Base-by-base conservation (phyloP, 2,329 filamentous ascomycete species). In the Stemphylium lycopersici region DNA sequence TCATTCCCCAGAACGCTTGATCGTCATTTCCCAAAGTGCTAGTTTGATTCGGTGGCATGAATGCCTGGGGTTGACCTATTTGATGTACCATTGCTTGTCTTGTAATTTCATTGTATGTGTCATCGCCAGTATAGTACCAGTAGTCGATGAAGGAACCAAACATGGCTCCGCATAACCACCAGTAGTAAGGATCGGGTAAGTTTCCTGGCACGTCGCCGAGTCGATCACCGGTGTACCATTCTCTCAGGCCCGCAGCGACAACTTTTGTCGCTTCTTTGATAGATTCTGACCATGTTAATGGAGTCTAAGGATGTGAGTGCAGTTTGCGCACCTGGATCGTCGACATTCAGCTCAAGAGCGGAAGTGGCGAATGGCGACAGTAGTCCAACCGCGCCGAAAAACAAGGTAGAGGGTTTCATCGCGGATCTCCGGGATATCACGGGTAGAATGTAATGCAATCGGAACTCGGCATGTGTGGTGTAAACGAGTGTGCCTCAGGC, bases 21-120 rank as follows among this genome's bases (percentile, higher is more conserved):
- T 90, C 87, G 61, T 90, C 88, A 64, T 90, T 90, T 41, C 87
- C 87, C 66, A 88, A 46, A 2, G 68, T 69, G n/a, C 63, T 71
- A 2, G 86, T 88, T 71, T 89, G 86, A 65, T 89, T 89, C 1
- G 83, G 81, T 3, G 90, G 88, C 85, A 93, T 92, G 71, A 89
- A 93, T 68, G 93, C 87, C 56, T 86, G 78, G 1, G 55, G 55
- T 1, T 83, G 80, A 34, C 90, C 90, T 44, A 87, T 85, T 72
- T 96, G 91, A 68, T 84, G 87, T 26, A 91, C 80, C 58, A 96
- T 81, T 4, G 84, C 91, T 60, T 72, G 69, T 20, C 46, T 58
- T 4, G 68, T 69, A 36, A 74, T 73, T 4, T 58, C 58, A 37
- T 75, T 75, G 55, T 72, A 75, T 37, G 59, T 55, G 40, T 66